Evolutionary conservation across 179 eudicot genomes (phyloP).

Genomic region (Beta lomatogona): DNA sequence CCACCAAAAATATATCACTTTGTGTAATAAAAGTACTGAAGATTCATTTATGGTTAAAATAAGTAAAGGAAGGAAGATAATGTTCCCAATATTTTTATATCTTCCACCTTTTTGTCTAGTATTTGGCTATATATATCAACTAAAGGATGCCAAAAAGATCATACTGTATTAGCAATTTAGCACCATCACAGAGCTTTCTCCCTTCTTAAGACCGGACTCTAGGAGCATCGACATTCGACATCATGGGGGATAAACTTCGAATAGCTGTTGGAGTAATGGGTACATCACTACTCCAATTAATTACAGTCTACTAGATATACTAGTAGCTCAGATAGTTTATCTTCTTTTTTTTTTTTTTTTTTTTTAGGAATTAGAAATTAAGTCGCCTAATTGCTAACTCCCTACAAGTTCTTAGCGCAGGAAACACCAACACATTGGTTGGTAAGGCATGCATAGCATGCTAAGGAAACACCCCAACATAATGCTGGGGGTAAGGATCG

Average conservation of each 20-base stretch:
- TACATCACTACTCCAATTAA: slow-evolving; percentile 35
- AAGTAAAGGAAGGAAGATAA: slow-evolving; percentile 27
- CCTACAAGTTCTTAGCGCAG: no score
- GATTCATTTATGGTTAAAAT: slow-evolving; percentile 8
- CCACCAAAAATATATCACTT: not conserved
- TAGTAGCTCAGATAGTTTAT: not conserved
- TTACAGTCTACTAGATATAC: not conserved
- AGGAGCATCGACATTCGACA: slow-evolving; percentile 6
- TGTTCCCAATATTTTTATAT: slow-evolving; percentile 26
- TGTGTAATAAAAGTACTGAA: not conserved
- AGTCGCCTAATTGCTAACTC: no score
- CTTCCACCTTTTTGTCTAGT: slow-evolving; percentile 13
- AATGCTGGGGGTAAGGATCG: no score
- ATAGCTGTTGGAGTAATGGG: slow-evolving; percentile 69
- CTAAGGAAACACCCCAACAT: no score
- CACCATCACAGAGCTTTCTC: slow-evolving; percentile 5
- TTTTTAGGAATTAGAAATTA: no score
- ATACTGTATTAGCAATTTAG: slow-evolving; percentile 11
- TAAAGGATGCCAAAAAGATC: slow-evolving; percentile 19
- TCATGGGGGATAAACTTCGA: slow-evolving; percentile 59
- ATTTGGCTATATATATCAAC: slow-evolving; percentile 38
- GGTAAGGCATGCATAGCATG: no score
- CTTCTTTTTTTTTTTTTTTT: no score
- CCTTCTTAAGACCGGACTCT: slow-evolving; percentile 7
- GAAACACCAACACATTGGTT: no score